These are phyloP conservation scores for Lactarius quietus DNA, from an alignment of 768 basidiomycete species.

Conservation along the genomic window DNA sequence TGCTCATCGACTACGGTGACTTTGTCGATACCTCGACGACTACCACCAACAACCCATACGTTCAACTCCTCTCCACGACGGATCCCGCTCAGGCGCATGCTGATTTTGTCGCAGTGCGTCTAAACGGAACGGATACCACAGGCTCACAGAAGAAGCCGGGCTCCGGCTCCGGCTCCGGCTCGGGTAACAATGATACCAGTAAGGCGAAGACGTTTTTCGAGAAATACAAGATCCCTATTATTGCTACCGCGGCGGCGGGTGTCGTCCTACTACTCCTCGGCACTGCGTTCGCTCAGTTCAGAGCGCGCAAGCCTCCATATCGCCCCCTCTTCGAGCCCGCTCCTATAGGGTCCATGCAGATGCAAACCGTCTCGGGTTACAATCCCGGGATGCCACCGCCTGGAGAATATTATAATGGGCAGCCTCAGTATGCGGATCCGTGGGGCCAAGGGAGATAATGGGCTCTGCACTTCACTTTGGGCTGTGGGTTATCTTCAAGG, in stretches of 20 bases:
- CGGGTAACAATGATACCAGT: not conserved
- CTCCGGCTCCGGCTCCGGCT: not conserved
- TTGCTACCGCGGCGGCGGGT: not conserved
- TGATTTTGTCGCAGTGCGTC: slow-evolving; percentile 16
- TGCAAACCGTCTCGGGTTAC: slow-evolving; percentile 18
- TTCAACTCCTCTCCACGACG: slow-evolving; percentile 60
- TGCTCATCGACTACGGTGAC: slow-evolving; percentile 61
- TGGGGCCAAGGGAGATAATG: not conserved
- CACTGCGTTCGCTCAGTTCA: not conserved
- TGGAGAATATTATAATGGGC: not conserved
- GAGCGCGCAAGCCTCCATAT: slow-evolving; percentile 6
- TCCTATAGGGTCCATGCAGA: slow-evolving; percentile 8
- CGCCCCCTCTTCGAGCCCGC: slow-evolving; percentile 12
- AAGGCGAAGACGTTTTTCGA: not conserved
- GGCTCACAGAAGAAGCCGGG: not conserved
- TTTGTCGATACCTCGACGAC: slow-evolving; percentile 43
- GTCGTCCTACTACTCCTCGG: not conserved
- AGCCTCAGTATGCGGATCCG: slow-evolving; percentile 10
- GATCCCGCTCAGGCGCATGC: slow-evolving; percentile 23
- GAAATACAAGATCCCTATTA: slow-evolving; percentile 10
- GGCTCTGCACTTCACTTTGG: not conserved
- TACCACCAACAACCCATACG: slow-evolving; percentile 45
- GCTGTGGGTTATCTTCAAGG: not conserved
- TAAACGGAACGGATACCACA: slow-evolving; percentile 11
- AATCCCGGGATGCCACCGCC: not conserved